Percentiles rank a stretch among this genome's conserved stretches.
These are phyloP conservation scores for Backusella tarrabulga DNA, from an alignment of 192 early-diverging fungal species.

Conservation along the genomic window DNA sequence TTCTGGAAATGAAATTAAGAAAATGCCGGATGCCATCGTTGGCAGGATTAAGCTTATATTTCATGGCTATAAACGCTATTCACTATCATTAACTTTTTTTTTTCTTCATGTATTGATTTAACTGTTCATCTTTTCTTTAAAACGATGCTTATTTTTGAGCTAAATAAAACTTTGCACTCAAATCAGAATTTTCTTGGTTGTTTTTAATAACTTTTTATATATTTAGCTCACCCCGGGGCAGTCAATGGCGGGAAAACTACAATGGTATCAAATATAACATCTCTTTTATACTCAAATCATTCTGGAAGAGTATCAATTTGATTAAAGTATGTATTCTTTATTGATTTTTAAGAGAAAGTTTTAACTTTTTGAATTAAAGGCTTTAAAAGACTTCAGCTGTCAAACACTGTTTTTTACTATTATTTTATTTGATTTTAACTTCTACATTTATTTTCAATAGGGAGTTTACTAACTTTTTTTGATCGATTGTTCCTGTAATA, in stretches of 20 bases:
- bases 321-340: neutral
- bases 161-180: neutral
- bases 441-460: neutral
- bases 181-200: conserved; percentile 2
- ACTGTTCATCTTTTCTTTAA: neutral
- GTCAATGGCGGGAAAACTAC: neutral
- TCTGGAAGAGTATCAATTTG: neutral
- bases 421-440: neutral
- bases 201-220: neutral
- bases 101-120: neutral
- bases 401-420: neutral
- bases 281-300: neutral
- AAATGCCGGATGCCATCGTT: neutral
- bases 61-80: too few relatives aligned
- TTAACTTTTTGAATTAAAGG: neutral
- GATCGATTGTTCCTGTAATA: neutral
- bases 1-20: neutral
- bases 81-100: neutral
- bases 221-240: neutral
- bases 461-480: neutral
- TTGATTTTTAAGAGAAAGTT: neutral
- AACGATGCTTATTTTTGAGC: neutral
- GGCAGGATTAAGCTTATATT: neutral
- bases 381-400: neutral
- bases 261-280: neutral